Conservation (phyloP, 2,329 filamentous ascomycete genomes). For the Aspergillus novofumigatus region DNA sequence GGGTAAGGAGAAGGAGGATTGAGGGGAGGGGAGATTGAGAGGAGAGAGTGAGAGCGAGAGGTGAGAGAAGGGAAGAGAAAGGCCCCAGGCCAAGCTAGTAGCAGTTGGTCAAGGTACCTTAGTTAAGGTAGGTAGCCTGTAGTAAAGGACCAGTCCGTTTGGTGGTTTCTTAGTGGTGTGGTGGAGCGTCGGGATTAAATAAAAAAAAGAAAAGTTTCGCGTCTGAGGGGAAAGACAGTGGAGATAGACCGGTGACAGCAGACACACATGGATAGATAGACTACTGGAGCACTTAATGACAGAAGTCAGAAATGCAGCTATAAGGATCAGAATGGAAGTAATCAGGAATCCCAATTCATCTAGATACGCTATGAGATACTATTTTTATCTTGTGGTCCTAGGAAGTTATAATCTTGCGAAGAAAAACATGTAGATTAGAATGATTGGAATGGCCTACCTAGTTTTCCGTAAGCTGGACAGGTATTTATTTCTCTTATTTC, state of each 20-base stretch:
- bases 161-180: constrained; percentile 15
- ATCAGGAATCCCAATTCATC: not conserved
- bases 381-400: too few species aligned
- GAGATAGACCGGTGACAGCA: not conserved
- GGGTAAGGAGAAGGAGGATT: constrained; percentile 13
- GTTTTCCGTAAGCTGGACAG: too few species aligned
- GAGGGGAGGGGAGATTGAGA: constrained; percentile 14
- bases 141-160: constrained; percentile 15
- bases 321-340: not conserved
- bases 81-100: not conserved
- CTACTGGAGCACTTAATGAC: not conserved
- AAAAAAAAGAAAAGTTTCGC: constrained; percentile 23
- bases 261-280: not conserved
- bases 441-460: too few species aligned
- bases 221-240: constrained; percentile 11
- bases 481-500: too few species aligned
- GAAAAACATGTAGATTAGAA: too few species aligned
- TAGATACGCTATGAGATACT: too few species aligned
- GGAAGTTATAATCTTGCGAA: too few species aligned
- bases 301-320: not conserved
- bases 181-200: constrained; percentile 28
- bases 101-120: not conserved
- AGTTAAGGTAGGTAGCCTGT: constrained; percentile 3
- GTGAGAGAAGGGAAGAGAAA: constrained; percentile 23
- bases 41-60: constrained; percentile 23